Conservation (phyloP, 2,329 filamentous ascomycete genomes). For the Xylaria sp. region DNA sequence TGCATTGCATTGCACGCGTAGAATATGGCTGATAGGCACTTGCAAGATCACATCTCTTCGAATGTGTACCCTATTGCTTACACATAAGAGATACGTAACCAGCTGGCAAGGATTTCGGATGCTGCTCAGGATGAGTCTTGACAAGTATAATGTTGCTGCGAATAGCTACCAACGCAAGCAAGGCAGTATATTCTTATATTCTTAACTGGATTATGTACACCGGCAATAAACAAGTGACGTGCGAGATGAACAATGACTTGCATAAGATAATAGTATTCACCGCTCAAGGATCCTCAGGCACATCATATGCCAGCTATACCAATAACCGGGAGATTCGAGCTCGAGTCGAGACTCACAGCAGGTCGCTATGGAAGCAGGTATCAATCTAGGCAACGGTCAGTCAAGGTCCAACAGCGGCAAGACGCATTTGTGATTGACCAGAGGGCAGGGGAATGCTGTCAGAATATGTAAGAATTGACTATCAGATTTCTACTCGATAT, state of each 20-base stretch:
- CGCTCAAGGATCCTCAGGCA: background rate
- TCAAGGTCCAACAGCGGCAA: background rate
- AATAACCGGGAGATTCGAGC: too few species aligned
- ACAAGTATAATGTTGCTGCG: background rate
- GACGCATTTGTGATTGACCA: background rate
- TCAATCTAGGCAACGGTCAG: slow-evolving; percentile 11
- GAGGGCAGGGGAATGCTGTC: slow-evolving; percentile 42
- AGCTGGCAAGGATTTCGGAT: background rate
- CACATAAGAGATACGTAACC: too few species aligned
- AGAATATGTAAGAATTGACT: slow-evolving; percentile 99
- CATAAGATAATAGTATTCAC: background rate
- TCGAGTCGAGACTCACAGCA: too few species aligned
- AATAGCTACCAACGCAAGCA: background rate
- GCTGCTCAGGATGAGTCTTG: background rate
- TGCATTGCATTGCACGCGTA: slow-evolving; percentile 5
- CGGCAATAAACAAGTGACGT: background rate
- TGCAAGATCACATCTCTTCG: background rate
- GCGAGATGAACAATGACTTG: background rate
- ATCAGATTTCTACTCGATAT: slow-evolving; percentile 74
- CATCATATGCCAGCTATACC: too few species aligned
- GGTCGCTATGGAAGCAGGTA: background rate
- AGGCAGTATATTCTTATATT: background rate
- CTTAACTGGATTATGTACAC: slow-evolving; percentile 2
- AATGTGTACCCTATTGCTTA: too few species aligned
- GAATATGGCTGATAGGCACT: background rate